Evolutionary conservation across 495 filamentous ascomycete genomes (phyloP).

Genomic region (Aspergillus biplanus): DNA sequence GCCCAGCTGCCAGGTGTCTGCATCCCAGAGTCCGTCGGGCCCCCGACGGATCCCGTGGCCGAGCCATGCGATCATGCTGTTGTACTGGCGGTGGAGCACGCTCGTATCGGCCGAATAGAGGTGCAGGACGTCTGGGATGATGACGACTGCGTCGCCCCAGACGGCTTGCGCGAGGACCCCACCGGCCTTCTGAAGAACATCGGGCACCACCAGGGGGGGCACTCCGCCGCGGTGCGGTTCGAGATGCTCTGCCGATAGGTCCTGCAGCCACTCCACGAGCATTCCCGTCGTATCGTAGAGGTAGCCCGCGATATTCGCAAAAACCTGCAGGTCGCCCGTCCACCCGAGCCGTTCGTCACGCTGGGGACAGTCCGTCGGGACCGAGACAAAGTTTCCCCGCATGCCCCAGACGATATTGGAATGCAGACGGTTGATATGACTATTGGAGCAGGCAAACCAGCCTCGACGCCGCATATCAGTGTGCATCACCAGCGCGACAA

Average conservation of each 20-base stretch:
- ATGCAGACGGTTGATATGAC: slow-evolving; percentile 52
- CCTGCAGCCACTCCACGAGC: slow-evolving; percentile 53
- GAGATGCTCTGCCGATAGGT: slow-evolving; percentile 43
- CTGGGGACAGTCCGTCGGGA: slow-evolving; percentile 59
- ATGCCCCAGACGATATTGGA: slow-evolving; percentile 56
- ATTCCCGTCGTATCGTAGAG: slow-evolving; percentile 55
- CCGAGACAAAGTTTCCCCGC: slow-evolving; percentile 57
- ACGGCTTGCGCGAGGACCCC: slow-evolving; percentile 35
- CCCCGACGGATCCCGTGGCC: slow-evolving; percentile 47
- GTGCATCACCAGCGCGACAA: slow-evolving; percentile 46
- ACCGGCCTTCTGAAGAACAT: slow-evolving; percentile 32
- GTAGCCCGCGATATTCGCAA: slow-evolving; percentile 53
- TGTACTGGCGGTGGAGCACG: slow-evolving; percentile 44
- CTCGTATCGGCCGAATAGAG: slow-evolving; percentile 41
- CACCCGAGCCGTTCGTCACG: slow-evolving; percentile 62
- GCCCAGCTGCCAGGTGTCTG: slow-evolving; percentile 43
- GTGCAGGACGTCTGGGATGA: slow-evolving; percentile 50
- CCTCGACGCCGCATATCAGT: background rate
- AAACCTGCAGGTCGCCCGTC: slow-evolving; percentile 60
- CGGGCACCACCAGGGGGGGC: slow-evolving; percentile 39
- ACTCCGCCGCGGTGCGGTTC: slow-evolving; percentile 17
- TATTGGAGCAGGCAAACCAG: slow-evolving; percentile 49
- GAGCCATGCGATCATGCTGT: slow-evolving; percentile 50
- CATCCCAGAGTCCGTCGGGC: slow-evolving; percentile 42
- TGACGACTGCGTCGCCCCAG: slow-evolving; percentile 54